Evolutionary conservation across 768 basidiomycete genomes (phyloP).

Genomic region (Chalciporus piperatus): DNA sequence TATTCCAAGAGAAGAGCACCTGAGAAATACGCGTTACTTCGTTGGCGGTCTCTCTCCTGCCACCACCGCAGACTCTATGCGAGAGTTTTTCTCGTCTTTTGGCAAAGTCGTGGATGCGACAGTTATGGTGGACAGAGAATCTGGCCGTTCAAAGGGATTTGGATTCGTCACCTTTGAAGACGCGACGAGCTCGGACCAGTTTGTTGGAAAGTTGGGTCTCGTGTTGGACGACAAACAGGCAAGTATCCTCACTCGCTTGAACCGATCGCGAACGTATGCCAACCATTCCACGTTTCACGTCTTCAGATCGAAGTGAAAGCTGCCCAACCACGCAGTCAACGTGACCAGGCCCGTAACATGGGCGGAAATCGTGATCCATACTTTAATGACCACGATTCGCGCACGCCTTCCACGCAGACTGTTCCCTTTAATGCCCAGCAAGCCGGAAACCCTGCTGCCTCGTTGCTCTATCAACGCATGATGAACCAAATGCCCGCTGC

Average conservation of each 20-base stretch:
- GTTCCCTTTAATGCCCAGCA: slow-evolving; percentile 36
- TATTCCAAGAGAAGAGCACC: slow-evolving; percentile 79
- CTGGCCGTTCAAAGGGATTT: slow-evolving; percentile 75
- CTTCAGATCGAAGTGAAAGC: slow-evolving; percentile 77
- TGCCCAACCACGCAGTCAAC: slow-evolving; percentile 69
- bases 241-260: slow-evolving; percentile 16
- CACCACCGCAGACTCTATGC: slow-evolving; percentile 71
- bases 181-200: slow-evolving; percentile 56
- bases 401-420: slow-evolving; percentile 31
- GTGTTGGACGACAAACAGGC: slow-evolving; percentile 78
- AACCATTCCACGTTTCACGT: background rate
- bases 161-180: slow-evolving; percentile 84
- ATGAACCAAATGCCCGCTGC: slow-evolving; percentile 41
- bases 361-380: slow-evolving; percentile 23
- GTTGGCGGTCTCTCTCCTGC: slow-evolving; percentile 70
- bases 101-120: slow-evolving; percentile 83
- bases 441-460: slow-evolving; percentile 33
- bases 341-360: slow-evolving; percentile 48
- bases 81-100: slow-evolving; percentile 64
- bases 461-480: slow-evolving; percentile 36
- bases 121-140: slow-evolving; percentile 82
- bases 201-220: slow-evolving; percentile 65
- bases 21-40: slow-evolving; percentile 75
- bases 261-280: background rate
- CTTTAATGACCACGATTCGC: slow-evolving; percentile 37